Base-by-base conservation (phyloP, 805 yeast genomes). In the Candida fluviatilis region DNA sequence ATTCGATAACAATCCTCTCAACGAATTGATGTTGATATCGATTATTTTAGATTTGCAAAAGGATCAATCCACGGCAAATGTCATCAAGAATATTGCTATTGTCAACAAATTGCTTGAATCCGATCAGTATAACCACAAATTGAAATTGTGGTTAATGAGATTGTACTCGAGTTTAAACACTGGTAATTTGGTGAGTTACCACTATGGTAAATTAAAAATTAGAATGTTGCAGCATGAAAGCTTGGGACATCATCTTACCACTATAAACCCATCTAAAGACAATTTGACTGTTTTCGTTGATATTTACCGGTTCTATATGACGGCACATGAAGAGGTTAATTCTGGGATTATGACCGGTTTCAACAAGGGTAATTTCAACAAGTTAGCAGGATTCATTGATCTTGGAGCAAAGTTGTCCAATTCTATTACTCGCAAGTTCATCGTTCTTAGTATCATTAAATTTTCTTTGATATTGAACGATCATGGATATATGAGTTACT, bases 161-260 rank as follows among this genome's bases (percentile, higher is more conserved):
- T 53, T 87, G 2, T 85, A 84, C 57, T 66, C 75, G 12, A 52
- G 69, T 14, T 51, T 87, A 6, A 88, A 88, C 35, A 64, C 78
- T 7, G 66, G 67, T 23, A 54, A 72, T 1, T 56, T 66, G 30
- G 82, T 90, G 0, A 48, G 57, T 24, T 53, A 57, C 5, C 75
- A 78, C 33, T 88, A 74, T 55, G 57, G 70, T 12, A 52, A 66
- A 1, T 58, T 90, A 36, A 76, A 78, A 26, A 75, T 88, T 48
- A 86, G 84, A 52, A 80, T 82, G 62, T 59, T 89, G 6, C 98
- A 91, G 58, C 66, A 72, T 36, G 96, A 90, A 51, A 75, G 86
- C 0, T 56, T 84, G 34, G 74, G 81, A 10, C 69, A 73, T 44
- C 58, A 39, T 18, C 47, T 69, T 18, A 64, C 80, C 1, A 52